Base-by-base conservation (phyloP, 441 rosid genomes). In the Croton setiger region DNA sequence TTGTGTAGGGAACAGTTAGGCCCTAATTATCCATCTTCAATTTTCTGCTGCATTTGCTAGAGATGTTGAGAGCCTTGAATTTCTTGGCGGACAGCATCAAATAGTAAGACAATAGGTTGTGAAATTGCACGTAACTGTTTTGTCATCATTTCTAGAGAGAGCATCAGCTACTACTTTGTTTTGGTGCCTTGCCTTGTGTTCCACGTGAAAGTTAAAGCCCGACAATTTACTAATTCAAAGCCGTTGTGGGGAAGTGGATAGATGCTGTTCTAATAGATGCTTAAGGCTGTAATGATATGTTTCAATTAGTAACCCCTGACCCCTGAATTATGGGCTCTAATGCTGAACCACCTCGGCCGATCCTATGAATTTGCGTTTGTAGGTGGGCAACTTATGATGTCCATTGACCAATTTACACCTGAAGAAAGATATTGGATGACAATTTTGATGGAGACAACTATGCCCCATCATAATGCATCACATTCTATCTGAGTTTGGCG, bases 281-380 rank as follows among this genome's bases (percentile, higher is more conserved):
- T 64, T 64, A 17, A 64, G 45, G 15, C 58, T 64, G 13, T 17
- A 48, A n/a, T 49, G 58, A 21, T 64, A 9, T 15, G n/a, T 64
- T 2, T 4, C 6, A 20, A 48, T 31, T 5, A 27, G 0, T 3
- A 64, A 45, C 0, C 5, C 0, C 1, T 23, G 17, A 0, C 56
- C 56, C 21, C 21, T 23, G 0, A 64, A 9, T 4, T 64, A 33
- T 23, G 56, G 56, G 5, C 67, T 2, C 57, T 27, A 64, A 31
- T 64, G 41, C 15, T 1, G 41, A 7, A 64, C 27, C 7, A 27
- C 57, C 0, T 4, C 7, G 5, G 41, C 41, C 41, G 7, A 37
- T 37, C 41, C 1, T 4, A 37, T 37, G 2, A 37, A 7, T 37
- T 37, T 49, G 0, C 35, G 0, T 20, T 66, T 36, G 37, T 66